Percentiles rank a stretch among this genome's conserved stretches.
Evolutionary conservation across 352 stramenopile genomes (phyloP).

Genomic region (Salisapilia sapeloensis): DNA sequence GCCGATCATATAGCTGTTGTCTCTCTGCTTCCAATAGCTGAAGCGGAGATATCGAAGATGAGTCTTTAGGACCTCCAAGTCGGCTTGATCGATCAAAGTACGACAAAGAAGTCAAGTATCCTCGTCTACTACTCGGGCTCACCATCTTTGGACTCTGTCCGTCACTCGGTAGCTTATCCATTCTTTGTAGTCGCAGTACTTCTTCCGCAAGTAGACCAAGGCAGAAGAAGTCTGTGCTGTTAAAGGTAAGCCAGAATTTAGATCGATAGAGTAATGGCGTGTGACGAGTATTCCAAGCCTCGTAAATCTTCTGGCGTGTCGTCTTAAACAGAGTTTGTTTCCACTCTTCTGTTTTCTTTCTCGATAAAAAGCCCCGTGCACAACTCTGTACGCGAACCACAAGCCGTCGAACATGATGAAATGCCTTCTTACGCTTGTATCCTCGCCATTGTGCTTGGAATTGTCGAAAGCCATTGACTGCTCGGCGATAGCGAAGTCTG

Average conservation of each 20-base stretch:
- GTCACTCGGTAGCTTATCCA: too few species aligned
- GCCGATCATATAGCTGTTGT: conserved; percentile 25
- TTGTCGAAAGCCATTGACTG: conserved; percentile 23
- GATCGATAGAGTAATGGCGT: conserved; percentile 52
- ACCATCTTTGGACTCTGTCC: too few species aligned
- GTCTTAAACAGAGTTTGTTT: conserved; percentile 36
- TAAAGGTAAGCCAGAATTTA: conserved; percentile 75
- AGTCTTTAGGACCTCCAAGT: too few species aligned
- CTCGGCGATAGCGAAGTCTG: conserved; percentile 20
- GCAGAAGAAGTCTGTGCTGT: conserved; percentile 53
- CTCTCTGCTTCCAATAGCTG: too few species aligned
- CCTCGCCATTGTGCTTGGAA: conserved; percentile 51
- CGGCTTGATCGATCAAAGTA: too few species aligned
- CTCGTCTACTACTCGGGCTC: too few species aligned
- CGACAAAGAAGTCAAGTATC: too few species aligned
- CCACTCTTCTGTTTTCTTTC: conserved; percentile 44
- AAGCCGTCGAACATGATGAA: conserved; percentile 38
- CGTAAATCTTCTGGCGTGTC: conserved; percentile 37
- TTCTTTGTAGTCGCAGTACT: neutral
- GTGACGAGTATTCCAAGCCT: conserved; percentile 44
- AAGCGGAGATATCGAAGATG: too few species aligned
- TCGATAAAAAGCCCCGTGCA: conserved; percentile 34
- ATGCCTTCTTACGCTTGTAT: conserved; percentile 40
- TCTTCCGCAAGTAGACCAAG: conserved; percentile 22
- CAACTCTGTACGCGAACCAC: conserved; percentile 48